Percentiles rank a stretch among this genome's conserved stretches.
Evolutionary conservation across 495 filamentous ascomycete genomes (phyloP).

Genomic region (Evernia prunastri): DNA sequence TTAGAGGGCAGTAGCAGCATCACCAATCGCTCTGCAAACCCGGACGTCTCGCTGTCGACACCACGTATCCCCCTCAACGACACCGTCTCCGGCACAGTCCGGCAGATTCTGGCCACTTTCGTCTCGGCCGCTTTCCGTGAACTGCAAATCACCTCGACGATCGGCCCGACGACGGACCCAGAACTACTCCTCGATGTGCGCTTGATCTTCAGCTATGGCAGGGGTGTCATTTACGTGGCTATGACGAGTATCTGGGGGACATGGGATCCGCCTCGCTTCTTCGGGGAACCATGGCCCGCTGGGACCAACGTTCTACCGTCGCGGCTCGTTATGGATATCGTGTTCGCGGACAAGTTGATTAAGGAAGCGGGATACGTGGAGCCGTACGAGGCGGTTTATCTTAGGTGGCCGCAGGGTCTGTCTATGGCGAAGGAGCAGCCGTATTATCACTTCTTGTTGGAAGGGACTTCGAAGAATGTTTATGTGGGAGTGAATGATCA

Average conservation of each 20-base stretch:
- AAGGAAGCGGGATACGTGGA: background rate
- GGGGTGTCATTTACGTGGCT: background rate
- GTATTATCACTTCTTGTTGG: conserved; percentile 9
- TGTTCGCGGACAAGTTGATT: background rate
- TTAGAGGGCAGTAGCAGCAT: background rate
- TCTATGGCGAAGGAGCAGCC: background rate
- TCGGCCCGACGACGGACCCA: background rate
- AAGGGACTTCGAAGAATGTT: background rate
- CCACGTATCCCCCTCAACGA: background rate
- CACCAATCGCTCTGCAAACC: background rate
- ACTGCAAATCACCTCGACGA: background rate
- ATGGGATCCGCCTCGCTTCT: background rate
- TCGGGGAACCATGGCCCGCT: background rate
- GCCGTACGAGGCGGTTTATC: background rate
- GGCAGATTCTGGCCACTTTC: background rate
- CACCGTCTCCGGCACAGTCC: background rate
- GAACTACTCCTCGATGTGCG: conserved; percentile 4
- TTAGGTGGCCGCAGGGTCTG: background rate
- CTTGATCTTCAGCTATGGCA: background rate
- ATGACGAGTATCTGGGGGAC: background rate
- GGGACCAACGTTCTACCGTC: background rate
- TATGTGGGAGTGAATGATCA: conserved; percentile 8
- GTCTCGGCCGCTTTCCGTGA: background rate
- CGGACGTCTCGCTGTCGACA: background rate
- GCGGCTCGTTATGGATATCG: conserved; percentile 6